Percentiles rank a stretch among this genome's conserved stretches.
These are phyloP conservation scores for Epichloe aotearoae DNA, from an alignment of 2,329 filamentous ascomycete genomes.

Conservation along the genomic window DNA sequence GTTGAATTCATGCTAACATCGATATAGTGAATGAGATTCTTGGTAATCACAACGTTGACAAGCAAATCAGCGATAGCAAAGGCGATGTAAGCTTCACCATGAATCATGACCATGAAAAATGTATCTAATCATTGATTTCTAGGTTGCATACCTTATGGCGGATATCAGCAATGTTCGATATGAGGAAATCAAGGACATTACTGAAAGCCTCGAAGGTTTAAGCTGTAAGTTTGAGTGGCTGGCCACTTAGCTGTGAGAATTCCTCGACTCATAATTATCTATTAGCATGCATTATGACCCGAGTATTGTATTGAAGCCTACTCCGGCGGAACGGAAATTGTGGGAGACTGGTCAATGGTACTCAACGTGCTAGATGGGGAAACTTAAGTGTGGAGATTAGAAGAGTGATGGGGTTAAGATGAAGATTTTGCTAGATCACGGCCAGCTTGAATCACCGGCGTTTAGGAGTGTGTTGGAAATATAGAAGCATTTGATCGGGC, in stretches of 20 bases:
- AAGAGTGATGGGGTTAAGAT: not conserved
- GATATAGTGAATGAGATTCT: slow-evolving; percentile 77
- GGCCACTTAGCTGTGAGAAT: not conserved
- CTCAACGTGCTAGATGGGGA: slow-evolving; percentile 1
- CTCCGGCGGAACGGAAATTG: not conserved
- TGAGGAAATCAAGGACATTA: slow-evolving; percentile 73
- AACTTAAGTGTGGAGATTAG: not conserved
- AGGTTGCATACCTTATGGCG: slow-evolving; percentile 92
- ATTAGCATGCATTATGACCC: slow-evolving; percentile 30
- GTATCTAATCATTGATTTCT: not conserved
- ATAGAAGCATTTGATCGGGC: not conserved
- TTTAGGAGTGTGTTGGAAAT: not conserved
- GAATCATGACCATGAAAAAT: not conserved
- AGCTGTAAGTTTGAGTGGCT: slow-evolving; percentile 46
- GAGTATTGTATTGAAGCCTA: slow-evolving; percentile 28
- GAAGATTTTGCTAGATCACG: not conserved
- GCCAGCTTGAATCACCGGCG: not conserved
- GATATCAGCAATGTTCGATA: slow-evolving; percentile 82
- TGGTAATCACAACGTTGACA: slow-evolving; percentile 93
- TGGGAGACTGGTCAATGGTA: not conserved
- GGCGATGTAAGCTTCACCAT: slow-evolving; percentile 51
- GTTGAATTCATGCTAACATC: not conserved
- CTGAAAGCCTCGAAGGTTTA: slow-evolving; percentile 67
- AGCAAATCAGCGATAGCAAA: slow-evolving; percentile 93
- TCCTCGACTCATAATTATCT: not conserved